Evolutionary conservation across 176 grass and related monocot genomes (phyloP).

Genomic region (Triticum turgidum): DNA sequence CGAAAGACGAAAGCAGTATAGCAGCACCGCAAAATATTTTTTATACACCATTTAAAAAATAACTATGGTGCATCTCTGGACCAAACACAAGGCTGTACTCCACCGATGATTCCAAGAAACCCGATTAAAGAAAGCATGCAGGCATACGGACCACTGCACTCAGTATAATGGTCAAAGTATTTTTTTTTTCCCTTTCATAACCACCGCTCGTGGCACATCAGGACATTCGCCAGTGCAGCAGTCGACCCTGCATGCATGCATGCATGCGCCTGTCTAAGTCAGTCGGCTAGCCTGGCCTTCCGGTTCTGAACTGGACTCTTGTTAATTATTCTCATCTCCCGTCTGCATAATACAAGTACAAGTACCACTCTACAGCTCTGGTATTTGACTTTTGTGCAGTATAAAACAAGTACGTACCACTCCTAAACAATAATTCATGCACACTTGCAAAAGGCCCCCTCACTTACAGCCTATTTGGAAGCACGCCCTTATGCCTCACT

Average conservation of each 20-base stretch:
- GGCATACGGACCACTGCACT: not conserved
- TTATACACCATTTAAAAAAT: not conserved
- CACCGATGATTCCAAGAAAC: slow-evolving; percentile 23
- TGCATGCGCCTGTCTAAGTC: slow-evolving; percentile 21
- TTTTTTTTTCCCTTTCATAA: too few relatives aligned
- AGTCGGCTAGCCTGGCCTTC: slow-evolving; percentile 23
- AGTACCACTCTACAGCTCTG: not conserved
- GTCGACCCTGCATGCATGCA: not conserved
- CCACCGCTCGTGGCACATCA: not conserved
- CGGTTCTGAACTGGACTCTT: slow-evolving; percentile 13
- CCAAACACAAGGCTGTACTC: not conserved
- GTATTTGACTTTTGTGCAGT: slow-evolving; percentile 42
- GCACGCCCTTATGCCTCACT: not conserved
- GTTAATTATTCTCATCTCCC: slow-evolving; percentile 19
- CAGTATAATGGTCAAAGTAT: slow-evolving; percentile 24
- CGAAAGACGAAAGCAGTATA: slow-evolving; percentile 9
- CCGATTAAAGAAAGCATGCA: not conserved
- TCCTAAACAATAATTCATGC: not conserved
- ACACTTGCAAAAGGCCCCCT: not conserved
- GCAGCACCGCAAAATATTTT: too few relatives aligned
- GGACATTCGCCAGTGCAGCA: slow-evolving; percentile 39
- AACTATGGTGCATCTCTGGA: slow-evolving; percentile 1
- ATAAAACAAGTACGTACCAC: not conserved
- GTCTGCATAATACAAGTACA: not conserved
- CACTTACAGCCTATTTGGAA: not conserved